Evolutionary conservation across 2,329 filamentous ascomycete genomes (phyloP).

Genomic region (Phialocephala sp.): DNA sequence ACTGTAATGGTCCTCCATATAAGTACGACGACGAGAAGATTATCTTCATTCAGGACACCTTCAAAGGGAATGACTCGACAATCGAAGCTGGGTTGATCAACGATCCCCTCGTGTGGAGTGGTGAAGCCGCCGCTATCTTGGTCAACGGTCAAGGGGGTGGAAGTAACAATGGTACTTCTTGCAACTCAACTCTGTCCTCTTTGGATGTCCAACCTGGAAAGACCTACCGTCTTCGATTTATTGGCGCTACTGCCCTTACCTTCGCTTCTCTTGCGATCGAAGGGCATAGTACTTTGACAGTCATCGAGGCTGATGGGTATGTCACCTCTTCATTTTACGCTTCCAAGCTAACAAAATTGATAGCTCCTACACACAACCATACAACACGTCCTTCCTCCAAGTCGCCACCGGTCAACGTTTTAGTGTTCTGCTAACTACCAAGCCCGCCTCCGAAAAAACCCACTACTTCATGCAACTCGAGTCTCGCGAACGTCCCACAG

Average conservation of each 20-base stretch:
- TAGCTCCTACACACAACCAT: conserved; percentile 48
- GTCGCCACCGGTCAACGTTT: conserved; percentile 57
- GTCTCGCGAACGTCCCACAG: conserved; percentile 49
- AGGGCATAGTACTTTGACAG: conserved; percentile 57
- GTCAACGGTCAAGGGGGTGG: conserved; percentile 62
- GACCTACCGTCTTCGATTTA: conserved; percentile 66
- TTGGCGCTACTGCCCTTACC: conserved; percentile 61
- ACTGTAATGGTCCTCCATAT: conserved; percentile 51
- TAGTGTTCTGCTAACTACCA: conserved; percentile 53
- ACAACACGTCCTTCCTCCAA: conserved; percentile 51
- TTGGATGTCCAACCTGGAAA: conserved; percentile 64
- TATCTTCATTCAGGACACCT: conserved; percentile 62
- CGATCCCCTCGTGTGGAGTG: conserved; percentile 60
- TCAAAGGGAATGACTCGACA: conserved; percentile 55
- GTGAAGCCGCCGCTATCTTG: conserved; percentile 61
- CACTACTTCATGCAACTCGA: conserved; percentile 51
- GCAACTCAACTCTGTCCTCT: conserved; percentile 48
- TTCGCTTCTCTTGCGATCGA: conserved; percentile 61
- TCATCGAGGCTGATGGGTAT: conserved; percentile 65
- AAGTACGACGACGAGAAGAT: conserved; percentile 66
- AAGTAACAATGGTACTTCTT: conserved; percentile 43
- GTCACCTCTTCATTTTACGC: conserved; percentile 35
- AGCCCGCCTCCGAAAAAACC: conserved; percentile 42
- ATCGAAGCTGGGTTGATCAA: conserved; percentile 57
- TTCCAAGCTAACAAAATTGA: conserved; percentile 3